These are phyloP conservation scores for Candida chauliodis DNA, from an alignment of 805 yeast species.

Conservation along the genomic window DNA sequence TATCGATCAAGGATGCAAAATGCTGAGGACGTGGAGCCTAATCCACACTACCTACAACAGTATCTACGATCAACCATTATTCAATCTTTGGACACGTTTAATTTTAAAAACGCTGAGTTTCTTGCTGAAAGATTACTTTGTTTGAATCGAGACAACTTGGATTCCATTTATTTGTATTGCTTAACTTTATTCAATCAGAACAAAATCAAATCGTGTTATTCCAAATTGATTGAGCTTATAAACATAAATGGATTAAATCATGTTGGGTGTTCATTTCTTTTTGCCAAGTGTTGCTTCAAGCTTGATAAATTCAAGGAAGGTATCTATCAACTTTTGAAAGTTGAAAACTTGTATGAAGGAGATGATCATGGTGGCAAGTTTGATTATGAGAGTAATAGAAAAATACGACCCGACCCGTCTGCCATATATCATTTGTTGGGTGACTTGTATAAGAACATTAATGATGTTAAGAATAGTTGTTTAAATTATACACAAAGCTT, in stretches of 20 bases:
- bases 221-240: slow-evolving; percentile 24
- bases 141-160: slow-evolving; percentile 45
- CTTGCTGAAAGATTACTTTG: slow-evolving; percentile 80
- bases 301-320: slow-evolving; percentile 61
- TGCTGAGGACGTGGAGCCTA: slow-evolving; percentile 8
- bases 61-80: slow-evolving; percentile 58
- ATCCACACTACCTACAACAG: slow-evolving; percentile 25
- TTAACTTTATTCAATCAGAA: slow-evolving; percentile 57
- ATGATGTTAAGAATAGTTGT: slow-evolving; percentile 63
- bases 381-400: slow-evolving; percentile 38
- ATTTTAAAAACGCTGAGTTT: slow-evolving; percentile 75
- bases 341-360: slow-evolving; percentile 26
- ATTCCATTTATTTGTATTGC: slow-evolving; percentile 67
- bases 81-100: slow-evolving; percentile 68
- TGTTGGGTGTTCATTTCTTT: slow-evolving; percentile 73
- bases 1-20: slow-evolving; percentile 1
- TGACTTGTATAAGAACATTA: slow-evolving; percentile 54
- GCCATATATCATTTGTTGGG: slow-evolving; percentile 69
- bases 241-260: slow-evolving; percentile 28
- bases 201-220: slow-evolving; percentile 61
- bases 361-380: slow-evolving; percentile 13
- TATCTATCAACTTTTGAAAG: slow-evolving; percentile 38
- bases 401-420: slow-evolving; percentile 61
- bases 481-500: slow-evolving; percentile 67
- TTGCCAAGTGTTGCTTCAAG: slow-evolving; percentile 62